These are phyloP conservation scores for Primulina huaijiensis DNA, from an alignment of 257 asterid species.

Conservation along the genomic window DNA sequence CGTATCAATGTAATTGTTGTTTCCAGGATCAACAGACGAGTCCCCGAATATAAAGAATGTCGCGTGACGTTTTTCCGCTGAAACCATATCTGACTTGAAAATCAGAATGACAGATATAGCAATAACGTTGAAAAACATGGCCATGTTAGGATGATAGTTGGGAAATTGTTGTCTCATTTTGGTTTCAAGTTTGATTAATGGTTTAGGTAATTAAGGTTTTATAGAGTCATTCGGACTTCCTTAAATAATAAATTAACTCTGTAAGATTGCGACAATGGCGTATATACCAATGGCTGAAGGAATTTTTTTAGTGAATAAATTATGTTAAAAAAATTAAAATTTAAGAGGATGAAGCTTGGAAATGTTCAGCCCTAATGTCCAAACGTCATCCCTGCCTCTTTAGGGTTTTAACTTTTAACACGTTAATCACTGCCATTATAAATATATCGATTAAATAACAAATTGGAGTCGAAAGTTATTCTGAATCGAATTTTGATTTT, in stretches of 20 bases:
- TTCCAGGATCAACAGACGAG: conserved; percentile 49
- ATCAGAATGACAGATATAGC: background rate
- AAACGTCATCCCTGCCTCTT: too few species aligned
- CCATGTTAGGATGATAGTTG: background rate
- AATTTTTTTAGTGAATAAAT: background rate
- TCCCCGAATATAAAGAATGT: conserved; percentile 55
- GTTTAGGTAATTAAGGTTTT: background rate
- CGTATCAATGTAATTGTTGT: conserved; percentile 48
- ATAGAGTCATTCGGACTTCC: background rate
- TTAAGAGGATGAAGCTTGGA: conserved; percentile 19
- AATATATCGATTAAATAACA: too few species aligned
- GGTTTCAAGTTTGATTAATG: background rate
- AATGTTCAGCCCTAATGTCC: conserved; percentile 21
- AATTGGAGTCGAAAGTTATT: too few species aligned
- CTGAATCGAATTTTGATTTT: too few species aligned
- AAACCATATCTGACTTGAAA: background rate
- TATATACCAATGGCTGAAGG: conserved; percentile 11
- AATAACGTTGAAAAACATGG: background rate
- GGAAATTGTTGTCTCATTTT: background rate
- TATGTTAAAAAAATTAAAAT: background rate
- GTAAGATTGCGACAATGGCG: conserved; percentile 14
- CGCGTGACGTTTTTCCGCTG: conserved; percentile 9
- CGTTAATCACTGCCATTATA: too few species aligned
- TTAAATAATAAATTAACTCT: conserved; percentile 10
- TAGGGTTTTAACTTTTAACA: too few species aligned